phyloP scores from a whole-genome alignment of 2,329 filamentous ascomycete species.

The Apiospora rasikravindrae region DNA sequence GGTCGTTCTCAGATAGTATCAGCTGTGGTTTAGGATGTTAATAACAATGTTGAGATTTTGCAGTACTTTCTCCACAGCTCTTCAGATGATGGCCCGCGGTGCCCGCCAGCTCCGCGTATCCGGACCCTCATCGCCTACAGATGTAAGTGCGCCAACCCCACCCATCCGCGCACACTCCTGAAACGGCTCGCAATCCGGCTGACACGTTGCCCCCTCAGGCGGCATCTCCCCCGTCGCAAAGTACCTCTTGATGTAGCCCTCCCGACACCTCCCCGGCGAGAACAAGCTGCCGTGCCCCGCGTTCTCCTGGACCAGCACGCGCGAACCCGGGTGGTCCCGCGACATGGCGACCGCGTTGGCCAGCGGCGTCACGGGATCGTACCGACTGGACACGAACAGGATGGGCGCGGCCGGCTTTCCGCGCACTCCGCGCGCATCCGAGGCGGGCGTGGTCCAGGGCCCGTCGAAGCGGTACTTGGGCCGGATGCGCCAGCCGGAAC shows the following conservation, averaged over 20 bases:
- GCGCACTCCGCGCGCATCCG: constrained; percentile 30
- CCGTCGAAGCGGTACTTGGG: constrained; percentile 48
- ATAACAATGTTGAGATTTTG: no score
- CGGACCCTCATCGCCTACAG: fast-evolving
- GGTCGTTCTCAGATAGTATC: no score
- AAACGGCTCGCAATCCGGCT: constrained; percentile 29
- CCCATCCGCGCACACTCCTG: constrained; percentile 25
- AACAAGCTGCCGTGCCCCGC: constrained; percentile 27
- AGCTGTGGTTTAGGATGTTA: no score
- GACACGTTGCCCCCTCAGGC: constrained; percentile 24
- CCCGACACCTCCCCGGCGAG: constrained; percentile 24
- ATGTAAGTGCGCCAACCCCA: not conserved
- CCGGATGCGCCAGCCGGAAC: constrained; percentile 44
- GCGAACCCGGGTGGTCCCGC: constrained; percentile 25
- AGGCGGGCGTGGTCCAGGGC: constrained; percentile 29
- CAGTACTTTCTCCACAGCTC: not conserved
- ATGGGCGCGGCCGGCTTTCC: constrained; percentile 47
- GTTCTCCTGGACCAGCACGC: constrained; percentile 28
- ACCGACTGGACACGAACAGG: constrained; percentile 48
- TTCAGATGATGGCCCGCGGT: not conserved
- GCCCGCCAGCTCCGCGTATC: not conserved
- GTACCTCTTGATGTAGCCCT: constrained; percentile 24
- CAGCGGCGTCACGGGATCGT: constrained; percentile 54
- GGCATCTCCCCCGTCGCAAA: constrained; percentile 24
- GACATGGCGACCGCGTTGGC: constrained; percentile 40